A percentile compares a stretch with the other conserved stretches of the same genome.
Evolutionary conservation across 2,329 filamentous ascomycete species (phyloP).

Genomic region (Pseudogymnoascus sp.): DNA sequence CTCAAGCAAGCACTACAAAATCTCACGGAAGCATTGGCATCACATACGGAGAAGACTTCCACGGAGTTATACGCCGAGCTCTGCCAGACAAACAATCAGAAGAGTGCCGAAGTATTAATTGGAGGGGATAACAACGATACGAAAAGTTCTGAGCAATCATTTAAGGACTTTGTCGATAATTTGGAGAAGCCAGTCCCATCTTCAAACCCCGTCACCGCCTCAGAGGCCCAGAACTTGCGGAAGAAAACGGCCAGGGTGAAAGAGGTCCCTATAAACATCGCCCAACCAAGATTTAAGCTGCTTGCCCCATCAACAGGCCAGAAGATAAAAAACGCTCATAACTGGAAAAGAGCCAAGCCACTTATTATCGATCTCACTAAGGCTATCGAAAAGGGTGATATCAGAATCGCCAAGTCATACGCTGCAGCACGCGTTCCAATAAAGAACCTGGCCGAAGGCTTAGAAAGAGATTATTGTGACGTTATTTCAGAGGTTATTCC

Average conservation of each 20-base stretch:
- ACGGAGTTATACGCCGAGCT: constrained; percentile 1
- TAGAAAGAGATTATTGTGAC: constrained; percentile 1
- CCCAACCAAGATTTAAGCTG: constrained; percentile 6
- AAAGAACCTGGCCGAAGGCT: neutral
- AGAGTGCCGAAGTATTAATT: neutral
- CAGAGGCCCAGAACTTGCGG: neutral
- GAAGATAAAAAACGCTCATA: neutral
- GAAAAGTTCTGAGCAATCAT: neutral
- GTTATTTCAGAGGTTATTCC: constrained; percentile 7
- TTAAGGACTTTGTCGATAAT: neutral
- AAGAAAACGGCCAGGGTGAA: constrained; percentile 7
- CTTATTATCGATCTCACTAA: constrained; percentile 2
- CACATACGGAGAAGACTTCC: neutral
- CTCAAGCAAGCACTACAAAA: neutral
- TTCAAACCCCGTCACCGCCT: neutral
- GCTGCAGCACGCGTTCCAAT: neutral
- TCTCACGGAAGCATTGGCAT: neutral
- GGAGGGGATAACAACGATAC: neutral
- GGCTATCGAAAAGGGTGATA: constrained; percentile 1
- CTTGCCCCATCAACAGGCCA: neutral
- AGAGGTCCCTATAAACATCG: neutral
- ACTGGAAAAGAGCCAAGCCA: constrained; percentile 6
- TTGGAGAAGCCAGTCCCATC: neutral
- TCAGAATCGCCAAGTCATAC: neutral
- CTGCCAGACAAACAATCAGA: neutral